Conservation (phyloP, 805 yeast genomes). For the Saccharomycopsis selenospora region DNA sequence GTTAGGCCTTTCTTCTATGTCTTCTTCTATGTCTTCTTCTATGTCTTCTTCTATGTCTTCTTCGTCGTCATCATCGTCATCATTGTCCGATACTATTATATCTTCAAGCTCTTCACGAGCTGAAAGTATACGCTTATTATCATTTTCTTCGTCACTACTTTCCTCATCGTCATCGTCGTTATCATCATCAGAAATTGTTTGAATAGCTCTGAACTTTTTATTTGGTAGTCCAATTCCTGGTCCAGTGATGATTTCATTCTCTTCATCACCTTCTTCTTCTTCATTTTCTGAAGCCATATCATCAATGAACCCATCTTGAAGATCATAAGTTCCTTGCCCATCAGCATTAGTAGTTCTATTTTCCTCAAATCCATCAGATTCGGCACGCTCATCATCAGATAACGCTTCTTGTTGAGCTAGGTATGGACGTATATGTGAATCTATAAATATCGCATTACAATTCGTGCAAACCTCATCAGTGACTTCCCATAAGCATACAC, state of each 20-base stretch:
- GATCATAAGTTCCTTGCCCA: no score
- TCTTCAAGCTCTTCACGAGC: no score
- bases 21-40: no score
- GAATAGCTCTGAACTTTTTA: neutral
- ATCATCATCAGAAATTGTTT: conserved; percentile 1
- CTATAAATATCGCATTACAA: neutral
- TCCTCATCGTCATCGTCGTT: neutral
- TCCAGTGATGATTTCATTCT: neutral
- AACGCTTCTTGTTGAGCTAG: neutral
- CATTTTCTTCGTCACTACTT: neutral
- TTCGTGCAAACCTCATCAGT: neutral
- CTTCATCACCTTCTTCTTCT: neutral
- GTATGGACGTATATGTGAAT: neutral
- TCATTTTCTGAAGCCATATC: neutral
- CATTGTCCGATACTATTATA: no score
- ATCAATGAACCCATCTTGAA: neutral
- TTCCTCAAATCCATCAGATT: neutral
- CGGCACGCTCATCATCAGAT: neutral
- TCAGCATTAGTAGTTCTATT: no score
- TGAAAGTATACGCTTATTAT: no score
- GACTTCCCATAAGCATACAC: neutral
- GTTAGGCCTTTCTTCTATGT: no score
- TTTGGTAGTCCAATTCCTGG: neutral
- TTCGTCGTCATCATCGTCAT: neutral
- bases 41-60: neutral